Evolutionary conservation across 73 alveolate species (phyloP).

Genomic region (Paramecium tetraurelia): DNA sequence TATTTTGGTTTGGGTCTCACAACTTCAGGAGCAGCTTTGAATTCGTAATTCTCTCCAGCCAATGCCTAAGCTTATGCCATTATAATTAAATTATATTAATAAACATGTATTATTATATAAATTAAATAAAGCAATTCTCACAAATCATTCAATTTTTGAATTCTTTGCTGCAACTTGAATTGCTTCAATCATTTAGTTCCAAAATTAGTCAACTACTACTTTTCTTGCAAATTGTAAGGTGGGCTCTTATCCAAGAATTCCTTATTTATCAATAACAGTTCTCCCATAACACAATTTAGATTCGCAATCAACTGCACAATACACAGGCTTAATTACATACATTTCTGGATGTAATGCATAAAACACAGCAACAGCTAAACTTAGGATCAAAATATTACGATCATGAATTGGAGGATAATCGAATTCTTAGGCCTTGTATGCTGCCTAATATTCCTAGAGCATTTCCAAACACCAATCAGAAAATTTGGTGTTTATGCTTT

Average conservation of each 20-base stretch:
- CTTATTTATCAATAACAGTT: conserved; percentile 25
- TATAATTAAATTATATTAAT: neutral
- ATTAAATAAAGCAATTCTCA: neutral
- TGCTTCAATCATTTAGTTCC: conserved; percentile 33
- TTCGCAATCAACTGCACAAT: neutral
- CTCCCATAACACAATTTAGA: conserved; percentile 27
- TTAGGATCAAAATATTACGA: neutral
- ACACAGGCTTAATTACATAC: neutral
- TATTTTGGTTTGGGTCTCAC: conserved; percentile 56
- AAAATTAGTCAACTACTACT: neutral
- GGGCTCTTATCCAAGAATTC: neutral
- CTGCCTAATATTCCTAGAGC: neutral
- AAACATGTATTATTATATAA: neutral
- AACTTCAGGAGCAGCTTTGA: conserved; percentile 51
- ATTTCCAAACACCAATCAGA: conserved; percentile 35
- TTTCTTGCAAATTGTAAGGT: neutral
- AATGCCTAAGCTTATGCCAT: conserved; percentile 51
- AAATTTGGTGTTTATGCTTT: neutral
- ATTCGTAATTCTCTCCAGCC: conserved; percentile 57
- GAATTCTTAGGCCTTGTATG: conserved; percentile 19
- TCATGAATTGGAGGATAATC: conserved; percentile 46
- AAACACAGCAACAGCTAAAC: conserved; percentile 16
- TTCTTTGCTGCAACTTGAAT: neutral
- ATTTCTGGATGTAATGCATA: conserved; percentile 41
- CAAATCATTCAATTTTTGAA: conserved; percentile 27